These are phyloP conservation scores for Suhomyces kunorum DNA, from an alignment of 1,139 yeast genomes.

Conservation along the genomic window DNA sequence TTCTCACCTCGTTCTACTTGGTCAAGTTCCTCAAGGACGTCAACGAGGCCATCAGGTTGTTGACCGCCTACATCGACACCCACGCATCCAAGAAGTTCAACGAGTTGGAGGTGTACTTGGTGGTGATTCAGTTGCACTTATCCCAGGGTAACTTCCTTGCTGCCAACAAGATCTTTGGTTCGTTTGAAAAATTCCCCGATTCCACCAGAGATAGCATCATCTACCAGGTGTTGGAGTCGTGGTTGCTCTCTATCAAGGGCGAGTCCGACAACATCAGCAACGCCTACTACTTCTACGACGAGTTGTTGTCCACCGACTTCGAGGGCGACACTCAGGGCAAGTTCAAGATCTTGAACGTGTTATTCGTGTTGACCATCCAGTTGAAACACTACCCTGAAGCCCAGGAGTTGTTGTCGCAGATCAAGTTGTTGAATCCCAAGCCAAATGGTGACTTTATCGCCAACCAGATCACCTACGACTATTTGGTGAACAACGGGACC, in stretches of 20 bases:
- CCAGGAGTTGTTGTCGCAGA: slow-evolving; percentile 49
- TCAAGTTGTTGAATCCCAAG: slow-evolving; percentile 30
- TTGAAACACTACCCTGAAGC: slow-evolving; percentile 50
- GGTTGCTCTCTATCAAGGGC: slow-evolving; percentile 58
- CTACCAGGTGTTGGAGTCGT: slow-evolving; percentile 67
- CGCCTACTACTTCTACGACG: slow-evolving; percentile 73
- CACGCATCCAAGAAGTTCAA: slow-evolving; percentile 19
- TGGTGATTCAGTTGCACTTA: slow-evolving; percentile 46
- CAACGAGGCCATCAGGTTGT: slow-evolving; percentile 41
- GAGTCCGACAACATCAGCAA: slow-evolving; percentile 59
- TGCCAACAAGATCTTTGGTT: slow-evolving; percentile 39
- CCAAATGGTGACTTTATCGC: slow-evolving; percentile 55
- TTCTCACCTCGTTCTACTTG: slow-evolving; percentile 45
- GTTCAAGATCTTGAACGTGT: slow-evolving; percentile 36
- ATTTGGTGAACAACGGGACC: slow-evolving; percentile 48
- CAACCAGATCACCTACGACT: slow-evolving; percentile 56
- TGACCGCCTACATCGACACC: slow-evolving; percentile 22
- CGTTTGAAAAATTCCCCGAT: slow-evolving; percentile 41
- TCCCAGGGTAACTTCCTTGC: slow-evolving; percentile 39
- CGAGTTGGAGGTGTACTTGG: slow-evolving; percentile 48
- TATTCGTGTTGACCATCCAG: slow-evolving; percentile 47
- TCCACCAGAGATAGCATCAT: slow-evolving; percentile 63
- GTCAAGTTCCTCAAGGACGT: slow-evolving; percentile 41
- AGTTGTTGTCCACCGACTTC: slow-evolving; percentile 53
- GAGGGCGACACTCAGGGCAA: slow-evolving; percentile 42